Evolutionary conservation across 768 basidiomycete genomes (phyloP).

Genomic region (Suillus clintonianus): DNA sequence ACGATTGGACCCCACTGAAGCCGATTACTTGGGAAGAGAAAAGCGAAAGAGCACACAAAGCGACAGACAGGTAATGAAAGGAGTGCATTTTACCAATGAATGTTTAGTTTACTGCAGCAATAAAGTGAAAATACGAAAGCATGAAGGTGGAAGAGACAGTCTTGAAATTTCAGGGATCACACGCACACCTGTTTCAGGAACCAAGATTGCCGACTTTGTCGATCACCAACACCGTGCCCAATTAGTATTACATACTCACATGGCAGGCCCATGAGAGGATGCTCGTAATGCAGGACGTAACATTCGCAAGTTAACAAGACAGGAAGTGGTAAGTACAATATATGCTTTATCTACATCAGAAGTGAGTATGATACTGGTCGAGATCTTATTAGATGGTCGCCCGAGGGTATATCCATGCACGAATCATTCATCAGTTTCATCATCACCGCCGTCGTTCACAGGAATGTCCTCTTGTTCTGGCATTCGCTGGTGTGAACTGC

Average conservation of each 20-base stretch:
- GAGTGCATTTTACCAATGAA: slow-evolving; percentile 28
- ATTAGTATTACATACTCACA: background rate
- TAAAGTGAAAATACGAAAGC: slow-evolving; percentile 3
- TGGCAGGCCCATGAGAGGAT: background rate
- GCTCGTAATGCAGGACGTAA: background rate
- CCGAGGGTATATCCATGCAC: background rate
- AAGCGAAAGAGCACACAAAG: slow-evolving; percentile 19
- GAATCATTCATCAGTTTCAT: slow-evolving; percentile 5
- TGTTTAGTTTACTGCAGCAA: slow-evolving; percentile 7
- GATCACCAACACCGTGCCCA: background rate
- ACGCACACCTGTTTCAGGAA: slow-evolving; percentile 8
- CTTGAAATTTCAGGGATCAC: background rate
- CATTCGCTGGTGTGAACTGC: slow-evolving; percentile 20
- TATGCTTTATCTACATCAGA: background rate
- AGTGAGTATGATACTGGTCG: background rate
- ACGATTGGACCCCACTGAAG: background rate
- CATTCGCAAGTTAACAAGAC: background rate
- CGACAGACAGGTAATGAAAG: slow-evolving; percentile 24
- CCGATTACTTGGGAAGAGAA: slow-evolving; percentile 8
- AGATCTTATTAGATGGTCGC: background rate
- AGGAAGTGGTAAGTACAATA: background rate
- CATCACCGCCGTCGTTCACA: slow-evolving; percentile 21
- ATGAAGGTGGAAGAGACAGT: background rate
- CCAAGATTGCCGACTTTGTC: slow-evolving; percentile 20
- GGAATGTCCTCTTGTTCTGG: slow-evolving; percentile 22